These are phyloP conservation scores for Nepenthes gracilis DNA, from an alignment of 148 eudicot genomes.

Conservation along the genomic window DNA sequence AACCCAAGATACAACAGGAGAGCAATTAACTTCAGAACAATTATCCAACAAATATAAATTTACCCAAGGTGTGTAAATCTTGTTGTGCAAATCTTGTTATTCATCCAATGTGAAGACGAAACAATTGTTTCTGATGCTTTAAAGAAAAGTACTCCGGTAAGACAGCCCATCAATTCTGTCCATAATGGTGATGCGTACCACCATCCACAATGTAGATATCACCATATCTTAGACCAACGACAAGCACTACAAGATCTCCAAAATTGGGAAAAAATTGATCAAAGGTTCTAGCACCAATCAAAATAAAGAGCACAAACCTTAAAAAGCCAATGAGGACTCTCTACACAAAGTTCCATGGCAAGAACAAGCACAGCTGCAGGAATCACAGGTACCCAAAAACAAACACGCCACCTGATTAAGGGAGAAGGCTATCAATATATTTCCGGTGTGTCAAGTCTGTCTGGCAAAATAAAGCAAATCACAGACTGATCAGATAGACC, in stretches of 20 bases:
- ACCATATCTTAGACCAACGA: too few relatives aligned
- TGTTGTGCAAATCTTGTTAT: too few relatives aligned
- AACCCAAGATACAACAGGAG: neutral
- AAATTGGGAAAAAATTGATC: neutral
- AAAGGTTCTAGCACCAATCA: neutral
- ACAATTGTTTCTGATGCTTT: too few relatives aligned
- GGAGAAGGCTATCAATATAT: neutral
- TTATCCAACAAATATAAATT: constrained; percentile 2
- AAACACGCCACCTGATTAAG: constrained; percentile 75
- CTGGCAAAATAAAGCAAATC: neutral
- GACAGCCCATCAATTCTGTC: too few relatives aligned
- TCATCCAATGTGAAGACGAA: too few relatives aligned
- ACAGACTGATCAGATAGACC: neutral
- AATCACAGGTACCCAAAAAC: constrained; percentile 77
- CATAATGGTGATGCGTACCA: too few relatives aligned
- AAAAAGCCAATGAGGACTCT: constrained; percentile 90
- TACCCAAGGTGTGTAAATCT: neutral
- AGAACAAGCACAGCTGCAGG: constrained; percentile 73
- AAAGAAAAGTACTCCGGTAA: too few relatives aligned
- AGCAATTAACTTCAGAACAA: neutral
- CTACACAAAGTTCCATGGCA: constrained; percentile 68
- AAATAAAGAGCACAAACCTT: constrained; percentile 34
- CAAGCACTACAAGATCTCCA: too few relatives aligned
- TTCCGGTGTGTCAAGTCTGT: neutral
- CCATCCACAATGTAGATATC: too few relatives aligned